Evolutionary conservation across 345 rosid species (phyloP), one percentile per base, ranked within the genome.

Genomic region (Dipteronia dyeriana): DNA sequence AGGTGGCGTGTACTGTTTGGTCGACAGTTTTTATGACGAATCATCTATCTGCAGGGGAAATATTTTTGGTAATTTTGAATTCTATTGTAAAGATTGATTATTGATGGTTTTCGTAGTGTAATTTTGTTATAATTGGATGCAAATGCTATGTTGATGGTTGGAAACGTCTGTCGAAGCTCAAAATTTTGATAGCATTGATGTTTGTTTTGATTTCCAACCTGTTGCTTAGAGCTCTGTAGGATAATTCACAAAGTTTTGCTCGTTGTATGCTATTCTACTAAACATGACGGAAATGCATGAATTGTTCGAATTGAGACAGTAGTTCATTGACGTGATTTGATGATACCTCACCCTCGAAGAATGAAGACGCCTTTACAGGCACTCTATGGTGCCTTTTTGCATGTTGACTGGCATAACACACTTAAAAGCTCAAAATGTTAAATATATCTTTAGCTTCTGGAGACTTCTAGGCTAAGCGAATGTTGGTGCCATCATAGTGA

Each of bases 1-100:
- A 91, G 83, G 95, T 86, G 63, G 88, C 90, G 23, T 89, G 95
- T 71, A 89, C 92, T 71, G 95, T 91, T 85, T 89, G 95, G 92
- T 91, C 95, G 2, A 91, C 91, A 66, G 82, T 86, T 75, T 88
- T 89, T 73, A 89, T 91, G 92, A 86, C 59, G 73, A 88, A 91
- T 78, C 81, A 73, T 66, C 83, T 88, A 41, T 81, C 86, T 47
- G 76, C 90, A 5, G 92, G 95, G 26, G 90, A 91, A 79, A 75
- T 85, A 25, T 83, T 91, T 75, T 70, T 89, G 91, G 93, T 89
- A 87, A 78, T 5, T 38, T 70, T 67, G 20, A 39, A 49, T 23
- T 76, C 71, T 68, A 10, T 13, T 2, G 26, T 25, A 0, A 1
- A 25, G 16, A 20, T 62, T 43, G 63, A 49, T 47, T 41, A 20